Evolutionary conservation across 371 early-diverging fungal species (phyloP), one percentile per base, ranked within the genome.

Genomic region (Mucor piriformis): DNA sequence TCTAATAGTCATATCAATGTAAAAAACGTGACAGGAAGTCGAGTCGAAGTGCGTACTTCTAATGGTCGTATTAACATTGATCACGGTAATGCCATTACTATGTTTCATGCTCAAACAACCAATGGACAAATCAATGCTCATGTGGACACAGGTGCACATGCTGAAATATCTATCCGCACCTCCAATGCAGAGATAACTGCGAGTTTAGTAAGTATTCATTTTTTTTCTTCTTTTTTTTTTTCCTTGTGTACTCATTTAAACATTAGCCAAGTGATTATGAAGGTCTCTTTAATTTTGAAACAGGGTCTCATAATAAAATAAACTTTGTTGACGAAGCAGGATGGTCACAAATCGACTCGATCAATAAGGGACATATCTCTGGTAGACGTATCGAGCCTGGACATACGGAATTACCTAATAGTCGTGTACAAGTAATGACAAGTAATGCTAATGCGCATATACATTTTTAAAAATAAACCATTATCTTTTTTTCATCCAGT

Each of bases 181-280:
- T 13, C 46, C 12, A 46, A 46, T 15, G 46, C 24, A 10, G 15
- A 46, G 24, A 11, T 24, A 3, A 42, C 42, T 6, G 42, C 25
- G 3, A 24, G 3, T 24, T 24, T 46, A 21, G 46, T 24, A 24
- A 24, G 46, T 46, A 18, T 13, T 38, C 15, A n/a, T 18, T 18
- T 7, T 20, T 3, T 13, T 10, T 38, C 15, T 38, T 13, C 15
- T 38, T 38, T 7, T 38, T 15, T 38, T 15, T 38, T 11, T 38
- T 3, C 15, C 3, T 38, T 11, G 7, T 13, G 11, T 20, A 46
- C 23, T 46, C 24, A 44, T 13, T 11, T 46, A 46, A 21, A 13
- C n/a, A n/a, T n/a, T 46, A 46, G 46, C 46, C 46, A 3, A 24
- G 25, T 24, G 25, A 46, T 46, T 46, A 20, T 46, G 46, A 46